Conservation (phyloP, 352 stramenopile species). For the Pythium dissimile region DNA sequence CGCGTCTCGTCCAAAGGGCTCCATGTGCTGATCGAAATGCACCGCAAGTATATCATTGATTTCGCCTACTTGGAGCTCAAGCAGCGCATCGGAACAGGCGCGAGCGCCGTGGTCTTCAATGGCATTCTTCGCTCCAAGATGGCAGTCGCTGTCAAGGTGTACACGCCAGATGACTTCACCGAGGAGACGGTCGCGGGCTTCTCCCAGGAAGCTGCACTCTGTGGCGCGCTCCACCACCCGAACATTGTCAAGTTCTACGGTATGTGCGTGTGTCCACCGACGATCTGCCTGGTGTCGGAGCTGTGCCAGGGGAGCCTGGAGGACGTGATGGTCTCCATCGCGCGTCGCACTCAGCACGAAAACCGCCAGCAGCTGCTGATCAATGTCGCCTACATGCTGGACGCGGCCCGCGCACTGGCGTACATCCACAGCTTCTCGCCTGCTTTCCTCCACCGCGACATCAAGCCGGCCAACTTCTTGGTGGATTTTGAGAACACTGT, state of each 20-base stretch:
- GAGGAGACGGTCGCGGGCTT: slow-evolving; percentile 41
- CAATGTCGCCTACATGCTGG: slow-evolving; percentile 39
- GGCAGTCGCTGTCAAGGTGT: slow-evolving; percentile 53
- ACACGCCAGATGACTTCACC: slow-evolving; percentile 35
- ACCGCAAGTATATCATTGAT: slow-evolving; percentile 45
- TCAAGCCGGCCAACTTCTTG: slow-evolving; percentile 67
- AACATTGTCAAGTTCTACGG: slow-evolving; percentile 51
- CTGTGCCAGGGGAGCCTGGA: slow-evolving; percentile 46
- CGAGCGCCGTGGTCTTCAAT: slow-evolving; percentile 44
- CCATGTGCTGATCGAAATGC: slow-evolving; percentile 41
- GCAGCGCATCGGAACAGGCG: slow-evolving; percentile 34
- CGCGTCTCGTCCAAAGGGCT: slow-evolving; percentile 37
- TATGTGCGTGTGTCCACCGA: slow-evolving; percentile 49
- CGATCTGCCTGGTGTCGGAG: slow-evolving; percentile 51
- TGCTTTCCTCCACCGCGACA: slow-evolving; percentile 44
- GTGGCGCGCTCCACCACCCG: slow-evolving; percentile 33
- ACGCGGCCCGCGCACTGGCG: slow-evolving; percentile 35
- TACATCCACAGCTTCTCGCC: slow-evolving; percentile 50
- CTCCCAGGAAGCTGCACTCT: slow-evolving; percentile 42
- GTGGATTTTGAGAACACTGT: slow-evolving; percentile 28
- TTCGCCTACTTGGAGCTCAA: slow-evolving; percentile 44
- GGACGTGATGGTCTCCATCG: slow-evolving; percentile 16
- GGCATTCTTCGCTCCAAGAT: slow-evolving; percentile 30
- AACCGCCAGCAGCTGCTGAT: slow-evolving; percentile 29
- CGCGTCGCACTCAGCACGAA: not conserved